Evolutionary conservation across 495 filamentous ascomycete species (phyloP).

Genomic region (Annulohypoxylon maeteangense): DNA sequence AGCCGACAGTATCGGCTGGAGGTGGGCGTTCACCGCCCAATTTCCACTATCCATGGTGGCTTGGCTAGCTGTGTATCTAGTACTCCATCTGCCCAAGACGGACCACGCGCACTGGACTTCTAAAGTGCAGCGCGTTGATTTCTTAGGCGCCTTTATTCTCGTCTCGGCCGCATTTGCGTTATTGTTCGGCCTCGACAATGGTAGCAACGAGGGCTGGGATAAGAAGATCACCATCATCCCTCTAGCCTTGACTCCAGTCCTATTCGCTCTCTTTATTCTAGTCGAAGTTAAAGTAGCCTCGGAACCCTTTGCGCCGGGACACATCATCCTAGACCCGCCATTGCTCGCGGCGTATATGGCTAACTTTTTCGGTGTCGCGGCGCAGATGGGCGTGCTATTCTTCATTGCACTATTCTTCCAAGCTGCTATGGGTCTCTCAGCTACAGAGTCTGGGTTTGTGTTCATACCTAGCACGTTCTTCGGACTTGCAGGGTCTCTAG

Average conservation of each 20-base stretch:
- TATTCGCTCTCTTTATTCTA: conserved; percentile 75
- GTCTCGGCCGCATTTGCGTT: conserved; percentile 77
- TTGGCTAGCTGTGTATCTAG: conserved; percentile 68
- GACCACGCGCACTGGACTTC: conserved; percentile 56
- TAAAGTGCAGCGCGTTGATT: conserved; percentile 79
- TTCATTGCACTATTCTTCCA: conserved; percentile 86
- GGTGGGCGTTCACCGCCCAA: conserved; percentile 82
- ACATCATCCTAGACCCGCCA: conserved; percentile 75
- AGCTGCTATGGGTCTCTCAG: conserved; percentile 73
- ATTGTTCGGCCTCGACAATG: conserved; percentile 80
- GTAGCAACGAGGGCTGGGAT: conserved; percentile 78
- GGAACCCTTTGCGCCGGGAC: conserved; percentile 83
- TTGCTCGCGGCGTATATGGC: conserved; percentile 75
- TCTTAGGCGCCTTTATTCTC: conserved; percentile 76
- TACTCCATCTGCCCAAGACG: conserved; percentile 68
- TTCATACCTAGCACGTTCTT: conserved; percentile 74
- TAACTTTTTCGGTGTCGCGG: conserved; percentile 81
- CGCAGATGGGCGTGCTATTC: conserved; percentile 73
- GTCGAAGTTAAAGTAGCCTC: conserved; percentile 77
- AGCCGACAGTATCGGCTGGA: conserved; percentile 81
- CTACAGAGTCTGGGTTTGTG: conserved; percentile 71
- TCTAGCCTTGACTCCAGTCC: conserved; percentile 64
- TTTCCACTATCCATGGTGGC: conserved; percentile 76
- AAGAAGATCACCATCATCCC: conserved; percentile 68
- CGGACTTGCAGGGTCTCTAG: conserved; percentile 74